Conservation (phyloP, 2,329 filamentous ascomycete species). For the Sarocladium strictum region DNA sequence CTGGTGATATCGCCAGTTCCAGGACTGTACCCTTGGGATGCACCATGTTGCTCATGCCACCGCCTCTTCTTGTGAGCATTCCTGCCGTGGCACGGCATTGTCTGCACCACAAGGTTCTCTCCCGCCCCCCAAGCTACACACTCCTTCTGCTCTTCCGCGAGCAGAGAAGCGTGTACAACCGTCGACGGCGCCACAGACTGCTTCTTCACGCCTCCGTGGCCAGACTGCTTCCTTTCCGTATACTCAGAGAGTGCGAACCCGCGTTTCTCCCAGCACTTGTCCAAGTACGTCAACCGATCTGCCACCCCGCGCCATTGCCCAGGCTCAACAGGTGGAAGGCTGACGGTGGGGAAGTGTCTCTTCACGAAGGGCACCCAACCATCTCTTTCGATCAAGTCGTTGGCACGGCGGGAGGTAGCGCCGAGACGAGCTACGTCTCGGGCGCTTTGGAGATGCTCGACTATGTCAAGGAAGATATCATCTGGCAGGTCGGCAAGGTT, state of each 20-base stretch:
- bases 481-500: conserved; percentile 39
- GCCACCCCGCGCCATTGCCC: conserved; percentile 33
- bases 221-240: conserved; percentile 14
- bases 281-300: conserved; percentile 41
- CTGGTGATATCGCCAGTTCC: conserved; percentile 46
- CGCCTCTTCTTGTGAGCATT: conserved; percentile 6
- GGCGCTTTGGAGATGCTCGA: conserved; percentile 42
- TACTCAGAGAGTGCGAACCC: conserved; percentile 30
- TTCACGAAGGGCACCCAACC: conserved; percentile 47
- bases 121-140: conserved; percentile 45
- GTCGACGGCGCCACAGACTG: conserved; percentile 38
- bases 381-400: conserved; percentile 30
- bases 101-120: conserved; percentile 41
- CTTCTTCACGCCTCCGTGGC: conserved; percentile 11
- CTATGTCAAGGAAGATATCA: conserved; percentile 44
- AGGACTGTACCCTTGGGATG: conserved; percentile 29
- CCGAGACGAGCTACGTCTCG: conserved; percentile 38
- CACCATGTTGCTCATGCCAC: conserved; percentile 35
- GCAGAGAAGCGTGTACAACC: conserved; percentile 38
- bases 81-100: conserved; percentile 23
- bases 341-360: conserved; percentile 35
- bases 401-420: conserved; percentile 31
- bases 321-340: conserved; percentile 21
- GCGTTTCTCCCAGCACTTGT: conserved; percentile 47
- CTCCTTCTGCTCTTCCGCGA: conserved; percentile 32